Evolutionary conservation across 148 eudicot species (phyloP).

Genomic region (Silene conica): DNA sequence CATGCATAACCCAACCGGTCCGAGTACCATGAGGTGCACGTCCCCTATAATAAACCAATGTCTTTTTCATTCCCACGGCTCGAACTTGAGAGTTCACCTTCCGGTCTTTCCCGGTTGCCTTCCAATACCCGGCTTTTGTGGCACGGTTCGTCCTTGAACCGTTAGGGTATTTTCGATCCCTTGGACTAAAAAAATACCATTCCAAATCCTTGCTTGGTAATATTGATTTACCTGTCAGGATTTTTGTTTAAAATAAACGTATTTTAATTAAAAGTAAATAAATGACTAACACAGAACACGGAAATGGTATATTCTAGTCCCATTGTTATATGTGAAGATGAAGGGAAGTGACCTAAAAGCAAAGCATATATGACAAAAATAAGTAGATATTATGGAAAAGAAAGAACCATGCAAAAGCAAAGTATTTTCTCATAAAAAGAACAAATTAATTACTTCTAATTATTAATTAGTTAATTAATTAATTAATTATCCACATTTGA

Average conservation of each 20-base stretch:
- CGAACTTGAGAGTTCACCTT: slow-evolving; percentile 67
- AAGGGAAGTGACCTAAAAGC: slow-evolving; percentile 27
- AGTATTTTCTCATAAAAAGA: slow-evolving; percentile 26
- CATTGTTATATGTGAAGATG: neutral
- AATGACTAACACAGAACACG: no score
- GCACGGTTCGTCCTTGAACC: slow-evolving; percentile 93
- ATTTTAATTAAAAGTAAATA: no score
- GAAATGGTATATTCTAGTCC: neutral
- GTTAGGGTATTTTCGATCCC: slow-evolving; percentile 82
- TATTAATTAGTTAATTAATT: slow-evolving; percentile 31
- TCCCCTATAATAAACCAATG: slow-evolving; percentile 84
- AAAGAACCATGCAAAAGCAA: slow-evolving; percentile 34
- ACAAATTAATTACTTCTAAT: slow-evolving; percentile 15
- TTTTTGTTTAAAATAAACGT: neutral
- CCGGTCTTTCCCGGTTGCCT: slow-evolving; percentile 85
- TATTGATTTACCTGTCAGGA: slow-evolving; percentile 58
- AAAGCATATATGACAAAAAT: slow-evolving; percentile 19
- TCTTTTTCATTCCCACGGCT: slow-evolving; percentile 84
- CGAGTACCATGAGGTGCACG: slow-evolving; percentile 85
- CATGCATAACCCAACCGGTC: slow-evolving; percentile 93
- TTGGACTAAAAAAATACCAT: slow-evolving; percentile 88
- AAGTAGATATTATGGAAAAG: slow-evolving; percentile 24
- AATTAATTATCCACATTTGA: neutral
- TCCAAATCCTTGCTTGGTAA: slow-evolving; percentile 86
- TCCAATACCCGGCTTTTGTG: slow-evolving; percentile 86